Evolutionary conservation across 75 land plant genomes (phyloP).

Genomic region (Adiantum capillusveneris): DNA sequence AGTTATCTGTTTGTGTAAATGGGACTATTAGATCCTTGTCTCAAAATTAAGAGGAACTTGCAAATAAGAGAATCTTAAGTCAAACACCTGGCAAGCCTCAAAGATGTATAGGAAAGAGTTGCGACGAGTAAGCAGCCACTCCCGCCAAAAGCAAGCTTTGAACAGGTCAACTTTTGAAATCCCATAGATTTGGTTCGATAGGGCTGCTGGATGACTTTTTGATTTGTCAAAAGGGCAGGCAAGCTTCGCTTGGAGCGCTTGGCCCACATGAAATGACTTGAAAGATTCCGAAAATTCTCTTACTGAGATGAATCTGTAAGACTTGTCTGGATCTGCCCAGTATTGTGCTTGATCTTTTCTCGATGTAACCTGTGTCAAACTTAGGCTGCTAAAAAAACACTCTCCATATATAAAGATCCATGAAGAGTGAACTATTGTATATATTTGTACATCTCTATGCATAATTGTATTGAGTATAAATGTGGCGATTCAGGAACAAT

Average conservation of each 20-base stretch:
- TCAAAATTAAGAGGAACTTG: no score
- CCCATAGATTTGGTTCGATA: constrained; percentile 35
- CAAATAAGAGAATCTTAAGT: no score
- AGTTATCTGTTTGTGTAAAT: no score
- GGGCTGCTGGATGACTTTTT: constrained; percentile 33
- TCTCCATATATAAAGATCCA: no score
- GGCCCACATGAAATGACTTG: constrained; percentile 19
- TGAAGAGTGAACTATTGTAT: no score
- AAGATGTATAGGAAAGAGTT: constrained; percentile 38
- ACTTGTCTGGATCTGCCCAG: constrained; percentile 18
- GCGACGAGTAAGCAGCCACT: constrained; percentile 34
- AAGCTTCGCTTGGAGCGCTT: constrained; percentile 14
- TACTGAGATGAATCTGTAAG: constrained; percentile 24
- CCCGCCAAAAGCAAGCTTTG: constrained; percentile 28
- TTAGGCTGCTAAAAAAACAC: no score
- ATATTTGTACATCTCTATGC: no score
- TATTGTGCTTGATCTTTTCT: constrained; percentile 39
- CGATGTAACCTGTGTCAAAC: constrained; percentile 14
- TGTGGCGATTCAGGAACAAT: no score
- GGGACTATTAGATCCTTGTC: no score
- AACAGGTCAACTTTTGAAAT: constrained; percentile 32
- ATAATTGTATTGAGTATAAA: no score
- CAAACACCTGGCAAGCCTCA: constrained; percentile 27
- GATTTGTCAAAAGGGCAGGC: constrained; percentile 27
- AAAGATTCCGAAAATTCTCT: constrained; percentile 22